Conservation (phyloP, 352 stramenopile species). For the Peronospora farinosa region DNA sequence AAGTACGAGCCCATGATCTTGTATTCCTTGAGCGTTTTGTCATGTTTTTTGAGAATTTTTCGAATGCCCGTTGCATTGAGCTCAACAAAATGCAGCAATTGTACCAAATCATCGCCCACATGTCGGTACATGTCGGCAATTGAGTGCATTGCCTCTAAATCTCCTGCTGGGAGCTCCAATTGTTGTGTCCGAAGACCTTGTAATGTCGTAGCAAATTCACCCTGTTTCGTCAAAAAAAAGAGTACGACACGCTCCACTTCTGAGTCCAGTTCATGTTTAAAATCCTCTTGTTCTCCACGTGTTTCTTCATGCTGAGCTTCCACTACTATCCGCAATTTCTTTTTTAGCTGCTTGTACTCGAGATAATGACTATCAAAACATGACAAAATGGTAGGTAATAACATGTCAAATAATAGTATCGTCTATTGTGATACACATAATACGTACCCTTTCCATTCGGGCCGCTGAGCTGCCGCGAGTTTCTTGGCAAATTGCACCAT, state of each 20-base stretch:
- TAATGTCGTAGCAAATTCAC: slow-evolving; percentile 73
- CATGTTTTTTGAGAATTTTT: slow-evolving; percentile 88
- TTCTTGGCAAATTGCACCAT: slow-evolving; percentile 87
- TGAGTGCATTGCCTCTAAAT: slow-evolving; percentile 65
- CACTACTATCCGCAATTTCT: slow-evolving; percentile 70
- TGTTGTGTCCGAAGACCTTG: slow-evolving; percentile 47
- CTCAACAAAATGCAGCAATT: slow-evolving; percentile 81
- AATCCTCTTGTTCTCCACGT: slow-evolving; percentile 48
- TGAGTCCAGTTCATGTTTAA: slow-evolving; percentile 73
- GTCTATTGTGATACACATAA: too few species aligned
- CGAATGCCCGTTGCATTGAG: slow-evolving; percentile 83
- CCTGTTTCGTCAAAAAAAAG: slow-evolving; percentile 82
- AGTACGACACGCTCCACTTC: slow-evolving; percentile 81
- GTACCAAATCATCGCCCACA: slow-evolving; percentile 76
- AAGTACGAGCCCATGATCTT: slow-evolving; percentile 86
- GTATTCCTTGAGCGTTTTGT: slow-evolving; percentile 76
- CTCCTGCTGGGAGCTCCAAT: slow-evolving; percentile 24
- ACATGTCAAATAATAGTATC: too few species aligned
- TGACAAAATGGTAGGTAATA: too few species aligned
- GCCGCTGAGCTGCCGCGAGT: slow-evolving; percentile 55
- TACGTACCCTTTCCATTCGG: slow-evolving; percentile 73
- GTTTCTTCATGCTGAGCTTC: slow-evolving; percentile 39
- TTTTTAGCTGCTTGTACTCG: slow-evolving; percentile 89
- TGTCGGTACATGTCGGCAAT: slow-evolving; percentile 56
- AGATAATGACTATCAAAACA: slow-evolving; percentile 65